Evolutionary conservation across 192 early-diverging fungal genomes (phyloP).

Genomic region (Coemansia sp.): DNA sequence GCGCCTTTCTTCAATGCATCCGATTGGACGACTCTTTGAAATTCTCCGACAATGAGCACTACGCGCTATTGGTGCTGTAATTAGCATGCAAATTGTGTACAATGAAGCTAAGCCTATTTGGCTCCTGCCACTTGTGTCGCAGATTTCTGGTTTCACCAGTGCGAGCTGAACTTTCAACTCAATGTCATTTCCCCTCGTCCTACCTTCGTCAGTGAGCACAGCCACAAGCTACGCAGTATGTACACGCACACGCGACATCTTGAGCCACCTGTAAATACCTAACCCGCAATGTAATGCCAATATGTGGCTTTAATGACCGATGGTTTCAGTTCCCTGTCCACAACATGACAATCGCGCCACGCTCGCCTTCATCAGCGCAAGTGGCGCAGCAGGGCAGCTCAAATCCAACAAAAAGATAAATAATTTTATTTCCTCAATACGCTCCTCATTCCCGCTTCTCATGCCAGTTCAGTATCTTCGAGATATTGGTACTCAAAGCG

Average conservation of each 20-base stretch:
- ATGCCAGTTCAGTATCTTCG: constrained; percentile 77
- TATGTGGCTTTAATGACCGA: background rate
- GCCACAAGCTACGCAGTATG: background rate
- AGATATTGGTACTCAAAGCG: constrained; percentile 89
- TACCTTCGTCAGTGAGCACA: background rate
- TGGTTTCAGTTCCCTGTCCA: background rate
- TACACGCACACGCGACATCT: background rate
- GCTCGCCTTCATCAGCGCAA: background rate
- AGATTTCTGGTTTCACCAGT: background rate
- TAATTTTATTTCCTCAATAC: background rate
- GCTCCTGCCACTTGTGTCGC: background rate
- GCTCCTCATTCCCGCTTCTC: constrained; percentile 6
- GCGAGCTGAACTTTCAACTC: background rate
- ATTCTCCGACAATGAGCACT: background rate
- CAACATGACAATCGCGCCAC: background rate
- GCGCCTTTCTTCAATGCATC: background rate
- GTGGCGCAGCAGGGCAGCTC: constrained; percentile 8
- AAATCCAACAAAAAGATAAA: background rate
- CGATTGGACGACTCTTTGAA: background rate
- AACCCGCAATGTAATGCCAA: background rate
- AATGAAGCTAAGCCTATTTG: background rate
- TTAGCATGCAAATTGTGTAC: background rate
- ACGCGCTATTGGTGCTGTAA: background rate
- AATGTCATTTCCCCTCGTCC: background rate
- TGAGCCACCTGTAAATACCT: background rate